Base-by-base conservation (phyloP, 179 eudicot genomes). In the Camellia oleifera region DNA sequence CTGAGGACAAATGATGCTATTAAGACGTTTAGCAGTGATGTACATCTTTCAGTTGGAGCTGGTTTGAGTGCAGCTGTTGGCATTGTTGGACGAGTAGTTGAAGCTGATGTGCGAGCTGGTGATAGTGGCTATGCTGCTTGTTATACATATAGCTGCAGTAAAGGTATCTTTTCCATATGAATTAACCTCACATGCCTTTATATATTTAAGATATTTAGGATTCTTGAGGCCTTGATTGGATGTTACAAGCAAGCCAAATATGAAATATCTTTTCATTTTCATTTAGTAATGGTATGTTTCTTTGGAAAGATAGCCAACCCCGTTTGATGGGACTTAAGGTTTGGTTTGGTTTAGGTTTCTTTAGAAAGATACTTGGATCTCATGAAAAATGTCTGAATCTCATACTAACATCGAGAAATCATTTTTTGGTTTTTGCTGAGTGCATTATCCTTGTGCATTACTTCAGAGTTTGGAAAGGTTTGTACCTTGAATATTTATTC, bases 41-140 rank as follows among this genome's bases (percentile, higher is more conserved):
- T 85, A 67, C 97, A 93, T 83, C 77, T 95, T 42, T 92, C 98
- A 74, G 69, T 95, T 58, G 97, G 98, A 83, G 98, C 98, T 72
- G 98, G 98, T 74, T 78, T 90, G 86, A 89, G 98, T 90, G 98
- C 97, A 53, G 97, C 98, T 87, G 88, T 86, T 77, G 98, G 98
- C 68, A 83, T 82, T 82, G 78, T 93, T 74, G 98, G 97, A 74
- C 88, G 98, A 81, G 81, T 90, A 78, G 95, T 90, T 42, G 97
- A 91, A 87, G 98, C 97, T 79, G 93, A 90, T 82, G 7, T 95
- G 54, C 88, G 98, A 83, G 97, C 97, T 76, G 97, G 97, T 63
- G 86, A 84, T 66, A 90, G 94, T 82, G 98, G 98, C 57, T 85
- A 77, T 73, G 92, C 93, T 79, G 94, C 98, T 81, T 93, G 94